Percentiles rank a stretch among this genome's conserved stretches.
Evolutionary conservation across 2,329 filamentous ascomycete genomes (phyloP).

Genomic region (Verticillium klebahnii): DNA sequence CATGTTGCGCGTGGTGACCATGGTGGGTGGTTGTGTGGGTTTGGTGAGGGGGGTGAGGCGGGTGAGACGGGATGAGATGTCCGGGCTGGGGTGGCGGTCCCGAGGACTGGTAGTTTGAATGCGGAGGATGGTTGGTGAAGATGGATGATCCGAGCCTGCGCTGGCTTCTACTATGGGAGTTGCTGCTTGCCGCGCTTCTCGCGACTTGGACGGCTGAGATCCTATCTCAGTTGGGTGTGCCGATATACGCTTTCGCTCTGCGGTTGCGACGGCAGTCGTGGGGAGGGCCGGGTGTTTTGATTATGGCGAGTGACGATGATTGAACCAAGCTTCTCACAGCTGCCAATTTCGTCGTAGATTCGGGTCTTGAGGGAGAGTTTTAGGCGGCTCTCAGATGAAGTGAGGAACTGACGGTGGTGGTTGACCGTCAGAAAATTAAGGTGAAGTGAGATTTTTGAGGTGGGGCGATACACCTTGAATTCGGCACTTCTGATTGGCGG

Average conservation of each 20-base stretch:
- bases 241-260: background rate
- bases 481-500: background rate
- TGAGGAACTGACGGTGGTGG: background rate
- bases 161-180: no score
- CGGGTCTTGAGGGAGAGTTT: background rate
- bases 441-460: conserved; percentile 3
- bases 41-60: no score
- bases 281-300: no score
- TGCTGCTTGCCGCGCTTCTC: background rate
- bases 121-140: background rate
- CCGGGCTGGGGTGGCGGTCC: background rate
- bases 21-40: background rate
- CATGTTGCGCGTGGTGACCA: conserved; percentile 5
- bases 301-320: no score
- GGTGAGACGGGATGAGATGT: background rate
- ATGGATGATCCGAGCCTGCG: background rate
- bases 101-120: background rate
- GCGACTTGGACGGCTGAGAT: background rate
- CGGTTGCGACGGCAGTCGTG: background rate
- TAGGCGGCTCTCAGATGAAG: background rate
- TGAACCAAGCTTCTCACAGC: background rate
- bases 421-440: background rate
- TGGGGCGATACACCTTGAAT: background rate
- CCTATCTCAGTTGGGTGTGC: background rate
- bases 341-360: background rate